Evolutionary conservation across 2,329 filamentous ascomycete species (phyloP).

Genomic region (Cryphonectria radicalis): DNA sequence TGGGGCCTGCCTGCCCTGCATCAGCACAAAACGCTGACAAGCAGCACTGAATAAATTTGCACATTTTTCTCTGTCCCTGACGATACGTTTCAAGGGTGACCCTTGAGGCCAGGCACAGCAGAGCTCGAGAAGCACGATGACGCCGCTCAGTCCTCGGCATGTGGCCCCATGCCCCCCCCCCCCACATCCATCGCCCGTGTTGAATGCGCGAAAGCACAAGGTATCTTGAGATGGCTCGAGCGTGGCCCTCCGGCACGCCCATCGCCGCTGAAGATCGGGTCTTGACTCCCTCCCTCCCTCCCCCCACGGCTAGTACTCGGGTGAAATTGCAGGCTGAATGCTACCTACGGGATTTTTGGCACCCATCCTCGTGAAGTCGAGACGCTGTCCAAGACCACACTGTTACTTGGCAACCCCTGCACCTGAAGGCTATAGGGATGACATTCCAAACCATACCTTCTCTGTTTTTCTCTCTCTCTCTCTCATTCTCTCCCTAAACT

Average conservation of each 20-base stretch:
- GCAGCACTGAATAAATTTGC: background rate
- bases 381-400: background rate
- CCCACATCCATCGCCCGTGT: background rate
- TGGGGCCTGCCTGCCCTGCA: background rate
- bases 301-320: background rate
- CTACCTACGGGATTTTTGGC: background rate
- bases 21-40: background rate
- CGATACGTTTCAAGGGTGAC: background rate
- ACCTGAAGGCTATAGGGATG: background rate
- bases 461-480: background rate
- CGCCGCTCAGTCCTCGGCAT: background rate
- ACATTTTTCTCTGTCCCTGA: background rate
- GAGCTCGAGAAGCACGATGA: background rate
- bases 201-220: background rate
- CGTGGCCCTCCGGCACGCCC: background rate
- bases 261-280: background rate
- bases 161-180: background rate
- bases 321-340: conserved; percentile 12
- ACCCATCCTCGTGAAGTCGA: background rate
- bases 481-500: background rate
- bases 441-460: background rate
- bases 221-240: conserved; percentile 4
- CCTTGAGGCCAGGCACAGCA: background rate
- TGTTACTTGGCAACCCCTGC: background rate
- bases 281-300: background rate